Conservation (phyloP, 352 stramenopile genomes). For the Elongisporangium prolatum region DNA sequence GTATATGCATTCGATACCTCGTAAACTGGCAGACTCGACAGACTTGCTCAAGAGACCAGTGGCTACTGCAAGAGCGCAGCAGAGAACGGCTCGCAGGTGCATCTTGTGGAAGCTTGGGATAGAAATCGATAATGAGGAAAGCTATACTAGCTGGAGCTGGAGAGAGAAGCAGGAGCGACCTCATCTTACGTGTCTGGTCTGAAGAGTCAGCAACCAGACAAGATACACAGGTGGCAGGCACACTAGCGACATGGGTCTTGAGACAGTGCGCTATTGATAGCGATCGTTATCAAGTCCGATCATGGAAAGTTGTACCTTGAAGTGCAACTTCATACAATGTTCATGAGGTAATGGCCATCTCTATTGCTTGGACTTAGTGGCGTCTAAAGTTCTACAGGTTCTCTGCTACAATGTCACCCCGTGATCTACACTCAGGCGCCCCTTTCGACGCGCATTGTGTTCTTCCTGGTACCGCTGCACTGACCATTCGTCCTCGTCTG, state of each 20-base stretch:
- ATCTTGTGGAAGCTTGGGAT: not conserved
- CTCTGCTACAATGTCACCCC: not conserved
- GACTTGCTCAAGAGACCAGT: not conserved
- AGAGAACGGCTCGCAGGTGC: not conserved
- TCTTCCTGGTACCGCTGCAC: conserved; percentile 52
- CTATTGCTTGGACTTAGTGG: not conserved
- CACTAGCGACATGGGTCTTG: not conserved
- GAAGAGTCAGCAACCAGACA: not conserved
- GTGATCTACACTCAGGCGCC: conserved; percentile 23
- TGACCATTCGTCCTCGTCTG: conserved; percentile 10
- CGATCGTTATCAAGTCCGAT: not conserved
- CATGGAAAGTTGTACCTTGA: not conserved
- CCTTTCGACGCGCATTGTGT: conserved; percentile 46
- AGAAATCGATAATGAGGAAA: not conserved
- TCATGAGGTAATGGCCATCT: not conserved
- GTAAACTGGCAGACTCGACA: conserved; percentile 17
- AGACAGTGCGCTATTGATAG: not conserved
- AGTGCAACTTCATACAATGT: no score
- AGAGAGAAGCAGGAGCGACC: no score
- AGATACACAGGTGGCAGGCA: not conserved
- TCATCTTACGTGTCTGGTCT: not conserved
- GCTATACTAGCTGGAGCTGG: no score
- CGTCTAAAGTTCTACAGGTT: not conserved
- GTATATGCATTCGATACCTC: no score
- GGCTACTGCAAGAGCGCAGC: not conserved